Evolutionary conservation across 805 yeast genomes (phyloP).

Genomic region (Schwanniomyces vanrijiae): DNA sequence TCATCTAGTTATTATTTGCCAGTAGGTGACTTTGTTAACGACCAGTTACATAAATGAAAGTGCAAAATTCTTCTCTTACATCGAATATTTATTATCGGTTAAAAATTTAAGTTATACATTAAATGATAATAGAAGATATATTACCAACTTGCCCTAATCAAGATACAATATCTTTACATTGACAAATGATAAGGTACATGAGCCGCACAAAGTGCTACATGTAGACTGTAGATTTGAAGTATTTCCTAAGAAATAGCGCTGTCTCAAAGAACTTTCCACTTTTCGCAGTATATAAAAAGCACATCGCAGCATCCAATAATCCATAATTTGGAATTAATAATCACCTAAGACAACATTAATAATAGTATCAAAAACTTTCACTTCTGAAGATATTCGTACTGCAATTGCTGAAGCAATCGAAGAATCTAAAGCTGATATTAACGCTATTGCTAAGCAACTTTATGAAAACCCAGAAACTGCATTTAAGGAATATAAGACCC

Average conservation of each 20-base stretch:
- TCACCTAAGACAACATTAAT: neutral
- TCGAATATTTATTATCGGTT: neutral
- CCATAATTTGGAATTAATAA: neutral
- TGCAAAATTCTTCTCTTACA: neutral
- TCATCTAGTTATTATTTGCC: neutral
- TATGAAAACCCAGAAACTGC: slow-evolving; percentile 3
- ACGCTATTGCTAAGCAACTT: slow-evolving; percentile 1
- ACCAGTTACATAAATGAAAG: neutral
- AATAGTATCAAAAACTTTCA: neutral
- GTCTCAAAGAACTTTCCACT: neutral
- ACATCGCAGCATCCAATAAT: neutral
- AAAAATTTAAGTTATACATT: too few relatives aligned
- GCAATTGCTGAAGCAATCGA: neutral
- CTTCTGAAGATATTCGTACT: neutral
- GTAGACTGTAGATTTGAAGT: neutral
- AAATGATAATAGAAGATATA: too few relatives aligned
- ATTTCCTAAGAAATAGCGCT: neutral
- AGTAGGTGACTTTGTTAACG: neutral
- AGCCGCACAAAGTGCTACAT: neutral
- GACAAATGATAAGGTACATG: too few relatives aligned
- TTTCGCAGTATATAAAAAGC: neutral
- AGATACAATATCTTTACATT: too few relatives aligned
- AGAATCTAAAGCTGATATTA: neutral
- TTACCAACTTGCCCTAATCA: too few relatives aligned
- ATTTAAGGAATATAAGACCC: slow-evolving; percentile 20